Evolutionary conservation across 2,329 filamentous ascomycete species (phyloP), one percentile per base, ranked within the genome.

Genomic region (Aurifilum marmelostoma): DNA sequence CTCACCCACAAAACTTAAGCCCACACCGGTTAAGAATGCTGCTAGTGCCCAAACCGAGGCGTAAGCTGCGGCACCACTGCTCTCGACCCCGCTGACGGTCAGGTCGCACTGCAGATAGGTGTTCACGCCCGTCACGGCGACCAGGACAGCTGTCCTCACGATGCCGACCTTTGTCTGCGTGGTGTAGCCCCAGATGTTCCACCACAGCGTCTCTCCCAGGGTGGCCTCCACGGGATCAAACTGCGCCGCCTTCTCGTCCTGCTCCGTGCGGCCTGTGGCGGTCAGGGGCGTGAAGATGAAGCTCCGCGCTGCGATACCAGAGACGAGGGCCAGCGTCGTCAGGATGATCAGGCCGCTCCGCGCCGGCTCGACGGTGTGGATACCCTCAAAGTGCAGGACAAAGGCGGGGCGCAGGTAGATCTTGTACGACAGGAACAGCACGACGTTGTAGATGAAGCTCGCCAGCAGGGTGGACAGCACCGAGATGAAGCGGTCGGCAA

Each of bases 281-380:
- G 88, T 86, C 29, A 88, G 86, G 1, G 91, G 89, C 52, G 88
- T 87, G 78, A 97, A 97, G 73, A 97, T 88, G 77, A 97, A 95
- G 60, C 87, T 86, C 71, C 89, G 89, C 5, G 91, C 89, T 0
- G 92, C 91, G 71, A 88, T 83, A 2, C 94, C 94, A 24, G 92
- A 83, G 2, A 83, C 74, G 3, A 86, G 72, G 8, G 84, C 83
- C 58, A 85, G 67, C 3, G 72, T 41, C 56, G 72, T 72, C 3
- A 74, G 84, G 50, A 88, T 87, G 1, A 86, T 29, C 52, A 64
- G 87, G 14, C 90, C 87, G 29, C 85, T 82, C 77, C 95, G 89
- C 2, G 89, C 91, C 16, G 86, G 84, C 71, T 88, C 85, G 63
- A 97, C 83, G 39, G 89, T 91, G 8, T 87, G 85, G 65, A 97